A percentile compares a stretch with the other conserved stretches of the same genome.
These are phyloP conservation scores for Boehmeria nivea DNA, from an alignment of 306 rosid genomes.

Conservation along the genomic window DNA sequence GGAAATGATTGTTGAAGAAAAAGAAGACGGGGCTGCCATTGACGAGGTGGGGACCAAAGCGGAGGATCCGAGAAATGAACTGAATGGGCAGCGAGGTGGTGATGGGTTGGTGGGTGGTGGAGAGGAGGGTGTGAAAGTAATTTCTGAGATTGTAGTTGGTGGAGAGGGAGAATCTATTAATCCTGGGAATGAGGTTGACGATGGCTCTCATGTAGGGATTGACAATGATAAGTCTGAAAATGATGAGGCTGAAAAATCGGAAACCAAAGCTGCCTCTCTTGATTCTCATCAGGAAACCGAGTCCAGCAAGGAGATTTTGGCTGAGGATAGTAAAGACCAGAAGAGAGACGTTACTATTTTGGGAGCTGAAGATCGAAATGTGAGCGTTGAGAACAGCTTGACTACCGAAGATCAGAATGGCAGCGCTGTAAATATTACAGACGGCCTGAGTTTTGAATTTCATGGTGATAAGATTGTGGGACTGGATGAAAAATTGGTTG, in stretches of 20 bases:
- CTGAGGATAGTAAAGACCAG: conserved; percentile 25
- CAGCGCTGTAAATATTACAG: conserved; percentile 23
- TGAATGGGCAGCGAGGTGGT: conserved; percentile 12
- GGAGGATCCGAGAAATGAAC: conserved; percentile 25
- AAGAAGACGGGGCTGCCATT: conserved; percentile 14
- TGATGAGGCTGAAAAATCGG: conserved; percentile 27
- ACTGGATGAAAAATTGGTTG: conserved; percentile 8
- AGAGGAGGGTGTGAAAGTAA: conserved; percentile 35
- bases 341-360: conserved; percentile 25
- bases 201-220: conserved; percentile 5
- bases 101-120: conserved; percentile 21
- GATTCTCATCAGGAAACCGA: conserved; percentile 35
- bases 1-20: conserved; percentile 6
- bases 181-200: conserved; percentile 27
- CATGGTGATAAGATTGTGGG: conserved; percentile 27
- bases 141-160: conserved; percentile 24
- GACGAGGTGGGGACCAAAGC: conserved; percentile 33
- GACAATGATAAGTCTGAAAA: conserved; percentile 28
- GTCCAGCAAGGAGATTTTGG: conserved; percentile 21
- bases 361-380: conserved; percentile 25
- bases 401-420: conserved; percentile 27
- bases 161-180: conserved; percentile 21
- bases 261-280: conserved; percentile 25
- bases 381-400: conserved; percentile 5
- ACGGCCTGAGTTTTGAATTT: conserved; percentile 19